Evolutionary conservation across 2,329 filamentous ascomycete genomes (phyloP), one percentile per base, ranked within the genome.

Genomic region (Pseudocercospora musae): DNA sequence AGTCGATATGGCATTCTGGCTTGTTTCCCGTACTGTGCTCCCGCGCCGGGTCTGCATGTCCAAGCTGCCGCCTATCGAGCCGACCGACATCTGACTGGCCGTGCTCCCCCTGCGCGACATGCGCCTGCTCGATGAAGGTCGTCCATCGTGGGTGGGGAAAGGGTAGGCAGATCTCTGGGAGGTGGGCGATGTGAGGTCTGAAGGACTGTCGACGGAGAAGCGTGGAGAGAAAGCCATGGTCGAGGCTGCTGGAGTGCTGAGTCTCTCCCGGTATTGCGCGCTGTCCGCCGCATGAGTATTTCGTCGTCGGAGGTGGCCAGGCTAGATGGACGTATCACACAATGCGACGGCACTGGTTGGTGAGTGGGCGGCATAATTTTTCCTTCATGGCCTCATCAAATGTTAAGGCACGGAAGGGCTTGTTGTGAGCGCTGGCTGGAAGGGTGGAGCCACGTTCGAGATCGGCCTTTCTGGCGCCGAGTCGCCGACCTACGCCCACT

Each of bases 1-100:
- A 1, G 92, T 96, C 8, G 93, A 96, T 70, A 98, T 98, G 65
- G 95, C 92, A 84, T 96, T 97, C 70, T 93, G 90, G 10, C 89
- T 87, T n/a, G 87, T 86, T 77, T 96, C 92, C 56, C 80, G 83
- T 70, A 88, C 82, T 15, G 88, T 79, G 80, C 84, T 77, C 81
- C 78, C 77, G 64, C 82, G 76, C 76, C 82, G 80, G 1, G 84
- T 79, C n/a, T 86, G 84, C 8, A 85, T 87, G 73, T 96, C 92
- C 63, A 96, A 80, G 37, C 86, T 84, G n/a, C 92, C 92, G 64
- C 92, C 92, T 74, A 96, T 87, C 31, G 93, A 97, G 73, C 89
- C 87, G 69, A 94, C 86, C 21, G 94, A 97, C 80, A 68, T 57
- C 20, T 64, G 67, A 49, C 92, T 96, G 49, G 93, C 89, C 25